These are phyloP conservation scores for Ophiorrhiza pumila DNA, from an alignment of 257 asterid genomes.

Conservation along the genomic window DNA sequence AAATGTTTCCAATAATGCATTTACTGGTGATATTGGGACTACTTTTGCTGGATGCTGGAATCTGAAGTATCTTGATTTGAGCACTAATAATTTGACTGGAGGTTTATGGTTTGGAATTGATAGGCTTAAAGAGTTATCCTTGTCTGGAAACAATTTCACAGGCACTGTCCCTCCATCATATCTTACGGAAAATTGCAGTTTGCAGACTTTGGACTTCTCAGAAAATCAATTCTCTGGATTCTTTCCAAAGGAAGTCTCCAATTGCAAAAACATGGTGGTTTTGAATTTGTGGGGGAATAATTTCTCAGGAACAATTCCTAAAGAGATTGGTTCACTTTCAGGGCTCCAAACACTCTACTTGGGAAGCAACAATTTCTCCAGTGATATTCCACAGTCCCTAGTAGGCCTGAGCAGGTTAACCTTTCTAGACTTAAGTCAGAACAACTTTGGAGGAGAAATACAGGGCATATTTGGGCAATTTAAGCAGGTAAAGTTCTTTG, in stretches of 20 bases:
- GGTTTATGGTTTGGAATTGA: conserved; percentile 59
- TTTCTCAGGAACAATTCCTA: conserved; percentile 63
- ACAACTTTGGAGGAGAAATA: conserved; percentile 63
- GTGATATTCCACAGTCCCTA: conserved; percentile 66
- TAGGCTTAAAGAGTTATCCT: conserved; percentile 48
- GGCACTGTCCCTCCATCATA: conserved; percentile 38
- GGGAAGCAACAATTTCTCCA: conserved; percentile 66
- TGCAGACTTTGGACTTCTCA: conserved; percentile 59
- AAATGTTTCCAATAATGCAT: conserved; percentile 53
- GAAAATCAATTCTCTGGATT: conserved; percentile 52
- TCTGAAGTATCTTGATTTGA: conserved; percentile 64
- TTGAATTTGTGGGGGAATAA: conserved; percentile 55
- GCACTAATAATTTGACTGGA: conserved; percentile 55
- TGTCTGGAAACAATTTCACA: conserved; percentile 47
- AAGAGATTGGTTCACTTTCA: conserved; percentile 55
- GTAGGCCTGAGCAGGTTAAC: conserved; percentile 39
- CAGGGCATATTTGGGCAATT: conserved; percentile 61
- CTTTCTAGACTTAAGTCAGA: conserved; percentile 70
- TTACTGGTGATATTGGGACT: conserved; percentile 58
- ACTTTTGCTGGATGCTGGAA: conserved; percentile 47
- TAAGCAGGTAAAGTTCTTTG: conserved; percentile 58
- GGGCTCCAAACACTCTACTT: conserved; percentile 50
- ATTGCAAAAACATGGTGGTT: conserved; percentile 42
- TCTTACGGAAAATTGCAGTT: conserved; percentile 53
- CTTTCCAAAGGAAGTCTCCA: conserved; percentile 57